Conservation (phyloP, 805 yeast genomes). For the Metschnikowia lochheadii region DNA sequence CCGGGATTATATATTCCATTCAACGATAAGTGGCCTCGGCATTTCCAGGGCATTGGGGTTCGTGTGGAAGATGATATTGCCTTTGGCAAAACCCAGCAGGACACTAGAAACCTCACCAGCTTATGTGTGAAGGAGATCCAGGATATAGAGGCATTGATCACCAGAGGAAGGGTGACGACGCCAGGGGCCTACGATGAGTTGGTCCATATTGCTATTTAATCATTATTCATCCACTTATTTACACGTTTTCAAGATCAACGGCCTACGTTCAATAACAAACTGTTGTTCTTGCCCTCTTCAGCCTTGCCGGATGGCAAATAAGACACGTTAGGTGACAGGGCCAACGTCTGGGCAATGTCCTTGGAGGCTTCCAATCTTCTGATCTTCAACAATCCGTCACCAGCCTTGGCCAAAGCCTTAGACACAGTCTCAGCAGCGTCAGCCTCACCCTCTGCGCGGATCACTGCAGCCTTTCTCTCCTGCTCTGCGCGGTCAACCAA, state of each 20-base stretch:
- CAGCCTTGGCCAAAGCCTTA: conserved; percentile 86
- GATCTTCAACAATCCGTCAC: conserved; percentile 90
- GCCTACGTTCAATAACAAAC: conserved; percentile 63
- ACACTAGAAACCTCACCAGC: conserved; percentile 55
- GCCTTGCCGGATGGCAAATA: conserved; percentile 67
- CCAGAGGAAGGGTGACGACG: conserved; percentile 52
- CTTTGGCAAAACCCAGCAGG: conserved; percentile 57
- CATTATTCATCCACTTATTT: conserved; percentile 11
- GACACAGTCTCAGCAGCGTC: conserved; percentile 96
- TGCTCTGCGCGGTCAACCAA: conserved; percentile 89
- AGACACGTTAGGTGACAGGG: conserved; percentile 78
- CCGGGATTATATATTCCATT: conserved; percentile 93
- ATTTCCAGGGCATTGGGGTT: conserved; percentile 84
- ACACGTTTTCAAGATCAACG: conserved; percentile 39
- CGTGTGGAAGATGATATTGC: conserved; percentile 94
- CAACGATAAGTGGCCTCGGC: conserved; percentile 66
- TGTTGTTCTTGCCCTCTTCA: conserved; percentile 46
- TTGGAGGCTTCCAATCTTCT: conserved; percentile 95
- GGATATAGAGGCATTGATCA: conserved; percentile 72
- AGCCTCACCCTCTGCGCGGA: conserved; percentile 99
- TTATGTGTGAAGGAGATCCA: conserved; percentile 83
- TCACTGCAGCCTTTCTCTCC: conserved; percentile 90
- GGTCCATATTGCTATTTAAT: conserved; percentile 24
- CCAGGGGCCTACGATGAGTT: conserved; percentile 35
- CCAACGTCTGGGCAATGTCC: conserved; percentile 88